Conservation (phyloP, 202 grass and related monocot species). For the Zizania palustris region DNA sequence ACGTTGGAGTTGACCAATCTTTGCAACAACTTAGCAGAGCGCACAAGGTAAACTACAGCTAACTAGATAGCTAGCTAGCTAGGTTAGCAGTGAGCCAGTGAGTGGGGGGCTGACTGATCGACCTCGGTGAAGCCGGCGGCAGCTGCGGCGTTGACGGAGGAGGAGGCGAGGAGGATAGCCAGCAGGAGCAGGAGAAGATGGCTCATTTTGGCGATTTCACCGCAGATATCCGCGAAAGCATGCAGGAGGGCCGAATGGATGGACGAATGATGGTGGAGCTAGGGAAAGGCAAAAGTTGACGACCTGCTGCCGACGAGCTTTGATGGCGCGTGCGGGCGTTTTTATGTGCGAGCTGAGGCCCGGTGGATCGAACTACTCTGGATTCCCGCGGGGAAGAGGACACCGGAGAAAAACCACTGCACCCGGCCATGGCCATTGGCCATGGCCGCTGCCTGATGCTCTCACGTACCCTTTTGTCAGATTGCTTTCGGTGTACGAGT, state of each 20-base stretch:
- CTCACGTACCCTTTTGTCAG: constrained; percentile 27
- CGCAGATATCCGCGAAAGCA: too few species aligned
- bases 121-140: constrained; percentile 48
- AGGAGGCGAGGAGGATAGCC: constrained; percentile 28
- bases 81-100: too few species aligned
- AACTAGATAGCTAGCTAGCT: too few species aligned
- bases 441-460: neutral
- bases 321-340: constrained; percentile 49
- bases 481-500: constrained; percentile 7
- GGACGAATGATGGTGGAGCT: constrained; percentile 29
- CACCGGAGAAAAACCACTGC: constrained; percentile 49
- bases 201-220: constrained; percentile 42
- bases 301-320: too few species aligned
- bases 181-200: constrained; percentile 43
- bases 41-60: neutral
- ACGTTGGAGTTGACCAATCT: too few species aligned
- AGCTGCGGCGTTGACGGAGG: neutral
- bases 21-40: neutral
- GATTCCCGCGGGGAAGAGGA: constrained; percentile 50
- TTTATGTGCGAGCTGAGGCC: constrained; percentile 28
- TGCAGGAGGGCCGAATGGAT: neutral
- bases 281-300: constrained; percentile 57
- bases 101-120: too few species aligned
- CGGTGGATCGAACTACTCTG: too few species aligned
- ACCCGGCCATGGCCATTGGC: too few species aligned